Evolutionary conservation across 139 green algal genomes (phyloP).

Genomic region (Klebsormidium nitens): DNA sequence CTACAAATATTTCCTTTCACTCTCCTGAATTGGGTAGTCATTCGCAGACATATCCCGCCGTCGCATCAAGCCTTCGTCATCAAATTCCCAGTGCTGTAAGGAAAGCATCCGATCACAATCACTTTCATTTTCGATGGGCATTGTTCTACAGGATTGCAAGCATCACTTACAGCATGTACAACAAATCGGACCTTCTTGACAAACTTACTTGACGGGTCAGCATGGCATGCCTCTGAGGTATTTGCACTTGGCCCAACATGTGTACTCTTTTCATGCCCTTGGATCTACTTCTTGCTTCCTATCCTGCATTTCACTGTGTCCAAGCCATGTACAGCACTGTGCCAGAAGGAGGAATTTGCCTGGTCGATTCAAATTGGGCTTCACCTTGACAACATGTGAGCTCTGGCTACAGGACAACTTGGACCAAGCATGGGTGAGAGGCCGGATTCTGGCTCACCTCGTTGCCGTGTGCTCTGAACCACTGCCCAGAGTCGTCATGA

Average conservation of each 20-base stretch:
- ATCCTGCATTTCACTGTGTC: slow-evolving; percentile 1
- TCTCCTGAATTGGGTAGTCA: too few species aligned
- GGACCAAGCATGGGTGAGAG: neutral
- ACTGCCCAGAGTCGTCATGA: slow-evolving; percentile 47
- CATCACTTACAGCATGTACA: neutral
- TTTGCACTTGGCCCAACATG: too few species aligned
- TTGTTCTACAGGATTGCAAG: neutral
- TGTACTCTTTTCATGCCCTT: too few species aligned
- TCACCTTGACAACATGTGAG: too few species aligned
- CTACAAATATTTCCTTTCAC: too few species aligned
- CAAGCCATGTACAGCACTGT: too few species aligned
- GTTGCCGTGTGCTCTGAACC: slow-evolving; percentile 56
- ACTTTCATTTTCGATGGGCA: neutral
- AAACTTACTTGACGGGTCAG: too few species aligned
- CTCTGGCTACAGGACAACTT: too few species aligned
- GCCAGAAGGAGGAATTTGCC: too few species aligned
- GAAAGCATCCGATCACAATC: neutral
- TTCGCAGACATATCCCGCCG: slow-evolving; percentile 32
- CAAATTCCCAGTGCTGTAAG: slow-evolving; percentile 29
- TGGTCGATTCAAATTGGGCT: too few species aligned
- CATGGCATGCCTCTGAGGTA: too few species aligned
- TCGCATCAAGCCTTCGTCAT: slow-evolving; percentile 27
- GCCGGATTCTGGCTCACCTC: slow-evolving; percentile 49
- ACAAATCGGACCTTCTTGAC: slow-evolving; percentile 4
- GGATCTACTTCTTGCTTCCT: neutral